Evolutionary conservation across 495 filamentous ascomycete species (phyloP).

Genomic region (Cladorrhinum samala): DNA sequence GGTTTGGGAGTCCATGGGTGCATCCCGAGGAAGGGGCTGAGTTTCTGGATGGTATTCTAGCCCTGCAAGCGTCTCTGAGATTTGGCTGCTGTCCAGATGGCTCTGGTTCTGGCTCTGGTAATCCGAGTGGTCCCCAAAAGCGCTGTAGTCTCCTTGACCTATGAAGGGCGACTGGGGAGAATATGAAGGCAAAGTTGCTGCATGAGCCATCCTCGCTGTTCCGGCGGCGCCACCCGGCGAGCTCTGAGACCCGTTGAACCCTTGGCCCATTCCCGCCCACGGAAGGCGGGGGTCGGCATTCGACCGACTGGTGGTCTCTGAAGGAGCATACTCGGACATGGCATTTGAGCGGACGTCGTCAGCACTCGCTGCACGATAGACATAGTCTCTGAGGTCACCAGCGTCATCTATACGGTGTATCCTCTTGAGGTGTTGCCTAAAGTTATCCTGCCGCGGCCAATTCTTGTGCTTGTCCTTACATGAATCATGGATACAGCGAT

Average conservation of each 20-base stretch:
- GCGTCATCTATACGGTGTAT: slow-evolving; percentile 52
- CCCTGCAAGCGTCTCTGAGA: neutral
- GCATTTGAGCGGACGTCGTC: neutral
- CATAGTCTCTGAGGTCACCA: slow-evolving; percentile 45
- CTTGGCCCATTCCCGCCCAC: slow-evolving; percentile 9
- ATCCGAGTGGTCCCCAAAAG: slow-evolving; percentile 11
- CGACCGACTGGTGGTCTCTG: neutral
- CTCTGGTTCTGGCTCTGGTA: neutral
- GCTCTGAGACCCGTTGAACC: neutral
- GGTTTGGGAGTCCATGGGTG: neutral
- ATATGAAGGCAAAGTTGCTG: neutral
- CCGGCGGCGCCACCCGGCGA: neutral
- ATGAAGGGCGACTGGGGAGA: neutral
- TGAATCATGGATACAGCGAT: slow-evolving; percentile 55
- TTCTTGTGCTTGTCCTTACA: slow-evolving; percentile 66
- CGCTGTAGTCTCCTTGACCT: neutral
- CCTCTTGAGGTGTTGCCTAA: slow-evolving; percentile 75
- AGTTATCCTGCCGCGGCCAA: slow-evolving; percentile 91
- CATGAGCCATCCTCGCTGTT: neutral
- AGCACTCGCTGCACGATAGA: slow-evolving; percentile 43
- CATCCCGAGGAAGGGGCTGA: neutral
- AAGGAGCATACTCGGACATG: neutral
- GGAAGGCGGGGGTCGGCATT: neutral
- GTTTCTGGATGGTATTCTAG: neutral
- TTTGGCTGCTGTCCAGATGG: neutral